Conservation (phyloP, 2,329 filamentous ascomycete genomes). For the Aspergillus alliaceus region DNA sequence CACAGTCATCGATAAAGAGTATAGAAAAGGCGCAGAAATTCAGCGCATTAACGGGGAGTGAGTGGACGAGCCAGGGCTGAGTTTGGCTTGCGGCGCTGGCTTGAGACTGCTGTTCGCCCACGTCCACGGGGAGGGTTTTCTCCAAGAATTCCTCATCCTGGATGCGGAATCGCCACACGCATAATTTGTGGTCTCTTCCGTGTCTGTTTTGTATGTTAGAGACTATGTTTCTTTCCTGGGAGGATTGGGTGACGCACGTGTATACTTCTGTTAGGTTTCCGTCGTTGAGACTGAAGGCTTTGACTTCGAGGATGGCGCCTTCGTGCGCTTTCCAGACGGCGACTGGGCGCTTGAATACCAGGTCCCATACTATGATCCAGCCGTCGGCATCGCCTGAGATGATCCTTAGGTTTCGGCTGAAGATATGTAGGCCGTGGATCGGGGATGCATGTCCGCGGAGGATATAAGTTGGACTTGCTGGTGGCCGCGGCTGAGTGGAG, state of each 20-base stretch:
- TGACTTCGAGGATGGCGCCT: slow-evolving; percentile 72
- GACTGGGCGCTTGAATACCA: slow-evolving; percentile 74
- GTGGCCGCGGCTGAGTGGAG: slow-evolving; percentile 32
- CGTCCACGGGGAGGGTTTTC: slow-evolving; percentile 70
- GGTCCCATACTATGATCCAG: slow-evolving; percentile 82
- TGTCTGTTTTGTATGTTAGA: slow-evolving; percentile 63
- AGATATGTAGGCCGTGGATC: slow-evolving; percentile 74
- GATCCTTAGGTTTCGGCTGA: slow-evolving; percentile 71
- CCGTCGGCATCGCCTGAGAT: slow-evolving; percentile 87
- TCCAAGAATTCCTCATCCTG: slow-evolving; percentile 60
- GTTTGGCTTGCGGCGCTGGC: too few species aligned
- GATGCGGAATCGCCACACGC: slow-evolving; percentile 77
- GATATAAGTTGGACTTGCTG: slow-evolving; percentile 65
- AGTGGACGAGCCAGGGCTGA: slow-evolving; percentile 78
- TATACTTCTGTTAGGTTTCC: slow-evolving; percentile 63
- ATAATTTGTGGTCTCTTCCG: slow-evolving; percentile 82
- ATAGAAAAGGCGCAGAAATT: slow-evolving; percentile 75
- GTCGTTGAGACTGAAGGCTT: slow-evolving; percentile 67
- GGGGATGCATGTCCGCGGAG: slow-evolving; percentile 82
- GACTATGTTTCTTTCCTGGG: slow-evolving; percentile 9
- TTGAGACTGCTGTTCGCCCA: slow-evolving; percentile 35
- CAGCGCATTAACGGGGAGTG: slow-evolving; percentile 83
- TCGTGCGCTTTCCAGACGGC: slow-evolving; percentile 87
- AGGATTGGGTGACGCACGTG: slow-evolving; percentile 62
- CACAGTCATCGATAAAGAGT: slow-evolving; percentile 21